Evolutionary conservation across 495 filamentous ascomycete species (phyloP).

Genomic region (Tuber calosporum): DNA sequence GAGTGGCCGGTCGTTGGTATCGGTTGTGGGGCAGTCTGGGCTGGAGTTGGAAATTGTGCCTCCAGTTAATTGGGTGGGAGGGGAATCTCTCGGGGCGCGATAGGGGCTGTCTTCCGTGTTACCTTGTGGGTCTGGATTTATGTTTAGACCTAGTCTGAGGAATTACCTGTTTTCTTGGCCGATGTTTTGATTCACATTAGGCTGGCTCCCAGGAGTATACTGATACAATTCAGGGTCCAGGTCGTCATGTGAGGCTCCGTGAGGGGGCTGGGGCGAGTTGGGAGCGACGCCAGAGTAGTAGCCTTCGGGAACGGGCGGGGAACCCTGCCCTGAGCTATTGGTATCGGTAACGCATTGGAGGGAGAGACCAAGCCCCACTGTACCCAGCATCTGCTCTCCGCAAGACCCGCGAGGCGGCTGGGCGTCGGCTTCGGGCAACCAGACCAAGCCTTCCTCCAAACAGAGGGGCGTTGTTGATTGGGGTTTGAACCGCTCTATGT

Average conservation of each 20-base stretch:
- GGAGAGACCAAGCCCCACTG: neutral
- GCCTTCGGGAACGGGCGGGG: neutral
- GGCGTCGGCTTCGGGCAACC: neutral
- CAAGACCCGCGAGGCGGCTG: neutral
- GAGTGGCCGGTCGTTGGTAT: neutral
- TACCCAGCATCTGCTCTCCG: neutral
- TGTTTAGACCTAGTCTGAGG: neutral
- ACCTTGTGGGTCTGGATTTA: neutral
- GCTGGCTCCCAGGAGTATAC: neutral
- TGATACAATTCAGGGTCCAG: rapidly evolving
- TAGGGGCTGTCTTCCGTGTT: neutral
- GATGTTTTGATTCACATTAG: neutral
- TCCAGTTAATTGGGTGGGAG: neutral
- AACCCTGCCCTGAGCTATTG: neutral
- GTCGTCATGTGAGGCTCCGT: neutral
- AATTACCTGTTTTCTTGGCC: neutral
- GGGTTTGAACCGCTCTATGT: neutral
- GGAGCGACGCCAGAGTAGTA: neutral
- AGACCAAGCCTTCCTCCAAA: neutral
- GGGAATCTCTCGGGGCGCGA: neutral
- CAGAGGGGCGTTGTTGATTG: neutral
- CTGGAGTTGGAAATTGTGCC: neutral
- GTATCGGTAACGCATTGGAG: neutral
- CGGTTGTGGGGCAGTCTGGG: neutral
- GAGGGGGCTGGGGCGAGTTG: neutral